Conservation (phyloP, 106 monocot genomes). For the Agapanthus africanus region DNA sequence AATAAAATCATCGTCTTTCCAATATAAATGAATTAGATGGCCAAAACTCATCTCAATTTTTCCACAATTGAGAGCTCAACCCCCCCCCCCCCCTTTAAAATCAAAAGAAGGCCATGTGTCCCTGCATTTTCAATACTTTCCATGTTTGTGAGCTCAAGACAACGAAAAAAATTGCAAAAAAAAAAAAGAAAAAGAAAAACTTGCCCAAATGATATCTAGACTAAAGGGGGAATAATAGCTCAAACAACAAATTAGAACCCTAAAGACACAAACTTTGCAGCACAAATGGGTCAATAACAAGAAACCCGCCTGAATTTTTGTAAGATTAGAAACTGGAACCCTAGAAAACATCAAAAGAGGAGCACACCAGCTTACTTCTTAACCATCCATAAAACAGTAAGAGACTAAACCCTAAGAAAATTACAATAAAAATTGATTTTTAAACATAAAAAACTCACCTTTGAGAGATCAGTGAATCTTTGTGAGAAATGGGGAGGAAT, state of each 20-base stretch:
- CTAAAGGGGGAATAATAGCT: not conserved
- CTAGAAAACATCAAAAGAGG: not conserved
- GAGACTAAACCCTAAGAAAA: not conserved
- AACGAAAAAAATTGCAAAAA: not conserved
- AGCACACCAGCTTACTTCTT: not conserved
- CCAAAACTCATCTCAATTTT: not conserved
- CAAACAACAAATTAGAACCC: not conserved
- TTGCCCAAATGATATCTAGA: not conserved
- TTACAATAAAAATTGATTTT: not conserved
- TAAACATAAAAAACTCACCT: not conserved
- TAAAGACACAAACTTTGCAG: not conserved
- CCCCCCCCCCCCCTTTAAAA: too few species aligned
- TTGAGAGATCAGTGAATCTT: not conserved
- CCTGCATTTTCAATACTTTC: too few species aligned
- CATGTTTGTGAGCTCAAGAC: too few species aligned
- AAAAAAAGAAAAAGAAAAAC: not conserved
- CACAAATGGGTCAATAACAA: not conserved
- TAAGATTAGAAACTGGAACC: not conserved
- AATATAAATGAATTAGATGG: not conserved
- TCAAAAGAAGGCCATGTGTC: too few species aligned
- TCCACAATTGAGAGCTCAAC: too few species aligned
- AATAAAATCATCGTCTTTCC: not conserved
- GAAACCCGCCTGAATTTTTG: not conserved
- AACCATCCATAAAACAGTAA: not conserved
- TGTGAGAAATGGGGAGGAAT: not conserved